Percentiles rank a stretch among this genome's conserved stretches.
Conservation (phyloP, 352 stramenopile species). For the Phytophthora hibernalis region DNA sequence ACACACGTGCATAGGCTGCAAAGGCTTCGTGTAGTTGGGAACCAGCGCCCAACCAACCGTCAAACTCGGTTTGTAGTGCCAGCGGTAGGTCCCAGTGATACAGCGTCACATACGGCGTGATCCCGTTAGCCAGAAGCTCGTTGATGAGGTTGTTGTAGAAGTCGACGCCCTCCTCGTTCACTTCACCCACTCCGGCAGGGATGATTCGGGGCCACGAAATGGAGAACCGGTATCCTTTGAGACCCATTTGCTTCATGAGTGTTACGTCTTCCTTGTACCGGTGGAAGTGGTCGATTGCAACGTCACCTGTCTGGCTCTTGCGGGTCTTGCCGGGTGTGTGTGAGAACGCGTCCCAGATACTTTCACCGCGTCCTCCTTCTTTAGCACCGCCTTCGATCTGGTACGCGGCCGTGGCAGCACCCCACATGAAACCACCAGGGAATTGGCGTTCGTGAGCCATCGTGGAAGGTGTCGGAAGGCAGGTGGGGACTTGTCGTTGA, state of each 20-base stretch:
- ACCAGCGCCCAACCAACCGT: slow-evolving; percentile 59
- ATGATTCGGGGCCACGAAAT: slow-evolving; percentile 94
- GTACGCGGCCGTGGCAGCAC: slow-evolving; percentile 89
- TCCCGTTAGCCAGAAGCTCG: slow-evolving; percentile 79
- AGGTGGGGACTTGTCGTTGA: slow-evolving; percentile 1
- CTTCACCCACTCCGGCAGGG: slow-evolving; percentile 68
- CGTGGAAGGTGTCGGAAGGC: not conserved
- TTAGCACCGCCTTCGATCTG: slow-evolving; percentile 93
- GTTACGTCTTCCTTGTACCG: slow-evolving; percentile 89
- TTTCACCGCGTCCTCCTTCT: slow-evolving; percentile 80
- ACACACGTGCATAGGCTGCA: slow-evolving; percentile 89
- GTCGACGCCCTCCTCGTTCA: slow-evolving; percentile 87
- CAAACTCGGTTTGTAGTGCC: slow-evolving; percentile 80
- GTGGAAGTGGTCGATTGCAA: slow-evolving; percentile 94
- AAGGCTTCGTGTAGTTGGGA: slow-evolving; percentile 69
- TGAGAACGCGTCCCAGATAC: slow-evolving; percentile 93
- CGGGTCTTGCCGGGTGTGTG: slow-evolving; percentile 64
- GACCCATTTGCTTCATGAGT: slow-evolving; percentile 90
- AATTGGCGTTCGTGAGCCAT: slow-evolving; percentile 48
- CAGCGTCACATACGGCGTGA: slow-evolving; percentile 93
- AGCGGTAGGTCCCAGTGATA: slow-evolving; percentile 97
- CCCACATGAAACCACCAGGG: slow-evolving; percentile 82
- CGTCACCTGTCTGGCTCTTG: slow-evolving; percentile 83
- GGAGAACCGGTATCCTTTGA: slow-evolving; percentile 93
- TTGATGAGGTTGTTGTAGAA: slow-evolving; percentile 95